Conservation (phyloP, 2,329 filamentous ascomycete species). For the Fusarium buharicum region DNA sequence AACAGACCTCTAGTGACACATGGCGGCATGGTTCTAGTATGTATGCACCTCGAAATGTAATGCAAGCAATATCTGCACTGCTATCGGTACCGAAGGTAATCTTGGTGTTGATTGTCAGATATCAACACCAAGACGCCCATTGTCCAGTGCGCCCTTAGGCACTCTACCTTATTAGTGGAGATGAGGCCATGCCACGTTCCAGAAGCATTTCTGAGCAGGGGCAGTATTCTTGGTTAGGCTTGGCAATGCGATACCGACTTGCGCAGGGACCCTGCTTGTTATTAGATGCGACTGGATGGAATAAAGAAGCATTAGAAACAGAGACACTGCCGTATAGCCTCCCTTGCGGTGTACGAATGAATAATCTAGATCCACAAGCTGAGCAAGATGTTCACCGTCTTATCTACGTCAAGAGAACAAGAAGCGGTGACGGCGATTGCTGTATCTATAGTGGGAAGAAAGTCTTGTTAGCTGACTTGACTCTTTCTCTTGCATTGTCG, state of each 20-base stretch:
- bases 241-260: conserved; percentile 7
- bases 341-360: conserved; percentile 7
- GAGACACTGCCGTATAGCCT: background rate
- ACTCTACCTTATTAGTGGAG: conserved; percentile 21
- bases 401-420: conserved; percentile 17
- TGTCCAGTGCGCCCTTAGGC: background rate
- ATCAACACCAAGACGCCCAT: conserved; percentile 4
- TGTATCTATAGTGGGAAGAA: conserved; percentile 2
- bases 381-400: conserved; percentile 25
- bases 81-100: conserved; percentile 12
- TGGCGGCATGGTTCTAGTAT: conserved; percentile 15
- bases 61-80: conserved; percentile 38
- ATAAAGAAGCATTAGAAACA: background rate
- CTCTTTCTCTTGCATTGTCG: conserved; percentile 31
- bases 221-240: conserved; percentile 5
- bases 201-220: conserved; percentile 39
- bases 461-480: conserved; percentile 22
- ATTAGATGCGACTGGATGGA: background rate
- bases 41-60: conserved; percentile 39
- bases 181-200: conserved; percentile 42
- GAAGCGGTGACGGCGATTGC: conserved; percentile 37
- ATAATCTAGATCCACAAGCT: conserved; percentile 7
- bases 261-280: background rate
- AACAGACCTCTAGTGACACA: background rate
- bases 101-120: conserved; percentile 14